Evolutionary conservation across 176 grass and related monocot genomes (phyloP).

Genomic region (Paspalum notatum): DNA sequence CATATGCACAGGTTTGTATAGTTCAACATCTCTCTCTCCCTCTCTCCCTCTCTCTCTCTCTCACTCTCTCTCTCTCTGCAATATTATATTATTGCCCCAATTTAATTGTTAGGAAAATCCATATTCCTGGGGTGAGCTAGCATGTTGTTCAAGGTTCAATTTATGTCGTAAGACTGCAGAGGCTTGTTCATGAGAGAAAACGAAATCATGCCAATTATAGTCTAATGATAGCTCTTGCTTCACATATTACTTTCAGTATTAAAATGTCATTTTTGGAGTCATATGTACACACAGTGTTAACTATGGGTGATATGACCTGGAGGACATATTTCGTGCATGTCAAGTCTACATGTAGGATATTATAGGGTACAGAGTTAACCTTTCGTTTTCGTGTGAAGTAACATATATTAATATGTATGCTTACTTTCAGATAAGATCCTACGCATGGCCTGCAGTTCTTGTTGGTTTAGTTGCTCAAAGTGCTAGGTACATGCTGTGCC

Average conservation of each 20-base stretch:
- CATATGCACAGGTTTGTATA: constrained; percentile 86
- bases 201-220: not conserved
- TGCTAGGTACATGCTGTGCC: constrained; percentile 72
- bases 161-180: not conserved
- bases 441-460: constrained; percentile 96
- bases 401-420: constrained; percentile 32
- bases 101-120: not conserved
- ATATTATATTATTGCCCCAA: not conserved
- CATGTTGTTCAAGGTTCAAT: not conserved
- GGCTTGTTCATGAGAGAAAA: not conserved
- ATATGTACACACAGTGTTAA: not conserved
- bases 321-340: not conserved
- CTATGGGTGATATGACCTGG: not conserved
- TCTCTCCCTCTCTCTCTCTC: no score
- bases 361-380: constrained; percentile 23
- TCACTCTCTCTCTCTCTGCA: not conserved
- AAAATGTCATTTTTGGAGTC: not conserved
- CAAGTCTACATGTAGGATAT: not conserved
- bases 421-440: constrained; percentile 85
- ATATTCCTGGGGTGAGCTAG: constrained; percentile 2
- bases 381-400: constrained; percentile 23
- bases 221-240: not conserved
- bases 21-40: not conserved
- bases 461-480: constrained; percentile 99
- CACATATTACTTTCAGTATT: not conserved